A percentile compares a stretch with the other conserved stretches of the same genome.
Conservation (phyloP, 2,329 filamentous ascomycete genomes). For the Didymella lethalis region DNA sequence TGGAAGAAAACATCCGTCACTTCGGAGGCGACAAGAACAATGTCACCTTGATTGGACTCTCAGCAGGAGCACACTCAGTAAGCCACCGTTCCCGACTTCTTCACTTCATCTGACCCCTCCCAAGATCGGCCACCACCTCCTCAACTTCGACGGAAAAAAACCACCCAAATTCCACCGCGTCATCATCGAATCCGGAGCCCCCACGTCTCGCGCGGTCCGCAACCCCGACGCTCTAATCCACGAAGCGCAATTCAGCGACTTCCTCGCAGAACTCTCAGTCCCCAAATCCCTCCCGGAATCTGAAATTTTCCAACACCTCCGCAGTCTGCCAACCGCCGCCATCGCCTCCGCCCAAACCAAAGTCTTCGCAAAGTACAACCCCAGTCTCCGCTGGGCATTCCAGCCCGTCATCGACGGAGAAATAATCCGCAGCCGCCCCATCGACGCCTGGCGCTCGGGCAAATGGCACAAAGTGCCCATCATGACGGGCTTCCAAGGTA, state of each 20-base stretch:
- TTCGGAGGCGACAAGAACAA: constrained; percentile 40
- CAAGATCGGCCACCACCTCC: constrained; percentile 71
- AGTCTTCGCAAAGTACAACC: constrained; percentile 58
- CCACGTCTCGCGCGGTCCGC: constrained; percentile 58
- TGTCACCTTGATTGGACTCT: constrained; percentile 31
- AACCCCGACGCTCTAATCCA: constrained; percentile 52
- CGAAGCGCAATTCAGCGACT: constrained; percentile 56
- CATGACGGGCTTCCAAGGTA: constrained; percentile 73
- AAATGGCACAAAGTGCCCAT: constrained; percentile 66
- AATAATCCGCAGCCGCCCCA: constrained; percentile 65
- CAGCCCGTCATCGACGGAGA: constrained; percentile 73
- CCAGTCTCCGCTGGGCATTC: constrained; percentile 65
- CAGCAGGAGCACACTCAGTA: constrained; percentile 32
- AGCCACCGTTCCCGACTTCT: neutral
- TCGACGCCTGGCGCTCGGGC: constrained; percentile 65
- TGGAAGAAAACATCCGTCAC: constrained; percentile 48
- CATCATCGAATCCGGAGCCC: constrained; percentile 57
- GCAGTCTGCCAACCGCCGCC: constrained; percentile 47
- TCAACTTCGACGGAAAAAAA: constrained; percentile 52
- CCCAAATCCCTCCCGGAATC: constrained; percentile 17
- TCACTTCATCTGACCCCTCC: neutral
- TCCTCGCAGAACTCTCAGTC: constrained; percentile 50
- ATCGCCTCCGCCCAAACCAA: constrained; percentile 53
- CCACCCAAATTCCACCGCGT: constrained; percentile 56
- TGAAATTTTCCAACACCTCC: constrained; percentile 35